Evolutionary conservation across 257 asterid species (phyloP), one percentile per base, ranked within the genome.

Genomic region (Nicotiana otophora): DNA sequence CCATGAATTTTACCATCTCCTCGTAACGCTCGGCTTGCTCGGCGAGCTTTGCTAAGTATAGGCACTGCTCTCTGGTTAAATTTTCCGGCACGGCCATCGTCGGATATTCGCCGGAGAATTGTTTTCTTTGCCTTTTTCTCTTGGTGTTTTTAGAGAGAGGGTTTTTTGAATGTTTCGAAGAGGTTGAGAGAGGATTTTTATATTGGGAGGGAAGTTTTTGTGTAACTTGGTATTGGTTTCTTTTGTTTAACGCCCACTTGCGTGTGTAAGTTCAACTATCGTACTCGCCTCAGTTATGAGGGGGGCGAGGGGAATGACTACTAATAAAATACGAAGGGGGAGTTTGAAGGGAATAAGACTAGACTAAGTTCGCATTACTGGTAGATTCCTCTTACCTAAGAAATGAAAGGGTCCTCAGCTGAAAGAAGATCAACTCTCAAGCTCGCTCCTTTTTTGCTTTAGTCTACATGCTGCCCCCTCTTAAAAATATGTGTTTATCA

Each of bases 1-100:
- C 94, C 97, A 92, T 92, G 90, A 82, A 92, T 57, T 90, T 83
- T 42, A 91, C 97, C 97, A 92, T 92, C 89, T 92, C 96, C 84
- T 92, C 96, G 74, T 92, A 92, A 46, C 95, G 91, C 54, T 89
- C 95, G 69, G 93, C 96, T 77, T 92, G 96, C 87, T 90, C 94
- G 64, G 96, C 93, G 6, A 92, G 90, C 82, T 92, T 92, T 0
- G 97, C 95, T 86, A 89, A 86, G 91, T 92, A 92, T 11, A 91
- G 87, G 88, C 90, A 88, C 85, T 92, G 97, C 46, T 91, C 97
- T 48, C 97, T 84, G 85, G 85, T 88, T 81, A 87, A 57, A 62
- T 57, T 82, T 82, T 70, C 84, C 16, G 84, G 84, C 11, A 57
- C 26, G 28, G 84, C 67, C 84, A 72, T 58, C 61, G 90, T 86